Conservation (phyloP, 2,329 filamentous ascomycete genomes). For the Fusarium continuum region DNA sequence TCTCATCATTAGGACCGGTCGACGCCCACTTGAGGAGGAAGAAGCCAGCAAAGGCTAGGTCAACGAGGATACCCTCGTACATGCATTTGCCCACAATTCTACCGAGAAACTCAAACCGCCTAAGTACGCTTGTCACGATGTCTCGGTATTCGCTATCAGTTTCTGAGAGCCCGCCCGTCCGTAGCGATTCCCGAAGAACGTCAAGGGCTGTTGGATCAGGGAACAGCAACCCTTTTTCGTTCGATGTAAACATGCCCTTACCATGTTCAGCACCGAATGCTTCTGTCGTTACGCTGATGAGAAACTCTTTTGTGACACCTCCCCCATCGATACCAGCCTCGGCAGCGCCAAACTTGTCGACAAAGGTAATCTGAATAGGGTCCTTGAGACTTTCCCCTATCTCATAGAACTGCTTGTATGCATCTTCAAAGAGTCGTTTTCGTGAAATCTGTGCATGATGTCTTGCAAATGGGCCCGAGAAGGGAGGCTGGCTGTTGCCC, state of each 20-base stretch:
- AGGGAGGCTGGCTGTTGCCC: conserved; percentile 16
- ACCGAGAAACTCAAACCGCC: conserved; percentile 89
- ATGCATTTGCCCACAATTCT: conserved; percentile 95
- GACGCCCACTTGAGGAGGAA: conserved; percentile 96
- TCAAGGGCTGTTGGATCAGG: conserved; percentile 85
- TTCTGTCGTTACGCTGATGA: conserved; percentile 87
- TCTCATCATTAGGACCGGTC: conserved; percentile 69
- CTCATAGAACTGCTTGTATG: conserved; percentile 82
- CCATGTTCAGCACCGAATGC: conserved; percentile 70
- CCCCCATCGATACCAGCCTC: conserved; percentile 98
- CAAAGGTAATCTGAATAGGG: conserved; percentile 94
- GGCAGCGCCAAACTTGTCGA: conserved; percentile 84
- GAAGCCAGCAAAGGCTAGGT: conserved; percentile 92
- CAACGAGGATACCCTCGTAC: conserved; percentile 95
- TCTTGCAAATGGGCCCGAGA: conserved; percentile 53
- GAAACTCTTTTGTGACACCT: conserved; percentile 96
- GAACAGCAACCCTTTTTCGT: conserved; percentile 85
- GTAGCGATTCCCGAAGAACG: conserved; percentile 68
- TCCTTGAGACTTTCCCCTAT: conserved; percentile 89
- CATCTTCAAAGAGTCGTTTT: conserved; percentile 84
- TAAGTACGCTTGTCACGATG: conserved; percentile 68
- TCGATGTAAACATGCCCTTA: conserved; percentile 77
- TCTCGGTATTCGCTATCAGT: conserved; percentile 65
- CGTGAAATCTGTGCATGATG: conserved; percentile 85
- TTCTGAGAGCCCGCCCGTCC: conserved; percentile 60